Evolutionary conservation across 345 rosid genomes (phyloP).

Genomic region (Stellera chamaejasme): DNA sequence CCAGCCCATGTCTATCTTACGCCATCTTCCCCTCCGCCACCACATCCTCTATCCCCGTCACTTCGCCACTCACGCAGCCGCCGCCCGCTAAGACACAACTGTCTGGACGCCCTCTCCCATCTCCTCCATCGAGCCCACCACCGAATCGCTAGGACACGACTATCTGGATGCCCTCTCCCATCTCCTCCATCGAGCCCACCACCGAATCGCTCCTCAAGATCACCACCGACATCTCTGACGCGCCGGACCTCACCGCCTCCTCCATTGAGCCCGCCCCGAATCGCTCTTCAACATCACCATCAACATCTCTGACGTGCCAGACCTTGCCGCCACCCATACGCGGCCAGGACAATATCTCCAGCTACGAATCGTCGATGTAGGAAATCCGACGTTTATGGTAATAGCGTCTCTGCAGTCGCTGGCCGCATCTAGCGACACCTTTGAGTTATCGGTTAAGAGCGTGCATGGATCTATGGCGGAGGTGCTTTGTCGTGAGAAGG

Average conservation of each 20-base stretch:
- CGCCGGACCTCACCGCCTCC: too few species aligned
- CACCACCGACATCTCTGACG: too few species aligned
- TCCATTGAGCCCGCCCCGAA: too few species aligned
- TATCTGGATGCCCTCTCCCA: slow-evolving; percentile 65
- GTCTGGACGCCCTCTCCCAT: slow-evolving; percentile 73
- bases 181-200: slow-evolving; percentile 47
- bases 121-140: slow-evolving; percentile 47
- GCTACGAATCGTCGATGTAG: slow-evolving; percentile 61
- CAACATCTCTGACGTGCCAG: slow-evolving; percentile 69
- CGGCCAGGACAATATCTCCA: slow-evolving; percentile 85
- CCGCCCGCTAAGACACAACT: slow-evolving; percentile 63
- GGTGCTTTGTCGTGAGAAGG: slow-evolving; percentile 63
- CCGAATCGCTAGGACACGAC: slow-evolving; percentile 82
- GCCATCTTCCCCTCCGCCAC: slow-evolving; percentile 32
- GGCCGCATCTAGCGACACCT: slow-evolving; percentile 46
- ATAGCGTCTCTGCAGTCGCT: slow-evolving; percentile 77
- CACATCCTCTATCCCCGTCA: slow-evolving; percentile 27
- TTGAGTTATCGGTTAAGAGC: slow-evolving; percentile 83
- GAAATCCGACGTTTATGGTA: slow-evolving; percentile 71
- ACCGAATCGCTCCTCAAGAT: too few species aligned
- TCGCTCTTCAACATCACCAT: slow-evolving; percentile 77
- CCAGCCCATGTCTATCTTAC: slow-evolving; percentile 65
- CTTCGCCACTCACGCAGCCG: slow-evolving; percentile 38
- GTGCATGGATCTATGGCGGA: slow-evolving; percentile 89
- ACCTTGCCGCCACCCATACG: slow-evolving; percentile 56